A percentile compares a stretch with the other conserved stretches of the same genome.
Conservation (phyloP, 345 rosid species). For the Eutrema yunnanense region DNA sequence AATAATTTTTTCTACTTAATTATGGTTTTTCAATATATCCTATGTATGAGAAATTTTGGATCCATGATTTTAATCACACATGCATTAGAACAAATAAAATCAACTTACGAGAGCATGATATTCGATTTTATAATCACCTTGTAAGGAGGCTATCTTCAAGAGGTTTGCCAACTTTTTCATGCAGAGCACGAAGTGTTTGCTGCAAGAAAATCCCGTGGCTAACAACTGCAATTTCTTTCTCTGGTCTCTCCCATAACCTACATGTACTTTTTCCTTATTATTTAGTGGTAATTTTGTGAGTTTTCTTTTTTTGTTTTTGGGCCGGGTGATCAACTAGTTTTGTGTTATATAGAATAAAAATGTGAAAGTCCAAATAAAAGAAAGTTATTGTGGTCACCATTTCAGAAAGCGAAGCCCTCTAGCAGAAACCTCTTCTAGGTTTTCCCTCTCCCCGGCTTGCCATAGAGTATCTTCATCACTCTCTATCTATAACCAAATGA, state of each 20-base stretch:
- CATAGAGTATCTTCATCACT: constrained; percentile 60
- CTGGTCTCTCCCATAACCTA: constrained; percentile 74
- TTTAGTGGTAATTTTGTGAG: not conserved
- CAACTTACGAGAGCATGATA: not conserved
- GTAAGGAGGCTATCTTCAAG: not conserved
- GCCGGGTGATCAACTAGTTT: not conserved
- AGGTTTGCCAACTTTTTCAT: constrained; percentile 31
- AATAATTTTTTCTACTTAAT: not conserved
- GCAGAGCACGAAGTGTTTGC: constrained; percentile 38
- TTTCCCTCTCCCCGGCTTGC: constrained; percentile 48
- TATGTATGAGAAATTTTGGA: not conserved
- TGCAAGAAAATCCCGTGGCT: constrained; percentile 69
- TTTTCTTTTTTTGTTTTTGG: too few relatives aligned
- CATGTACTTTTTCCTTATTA: not conserved
- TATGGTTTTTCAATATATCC: not conserved
- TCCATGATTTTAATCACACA: not conserved
- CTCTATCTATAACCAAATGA: constrained; percentile 45
- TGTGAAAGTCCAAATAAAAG: not conserved
- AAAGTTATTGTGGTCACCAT: constrained; percentile 36
- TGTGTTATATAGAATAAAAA: not conserved
- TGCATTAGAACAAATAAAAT: not conserved
- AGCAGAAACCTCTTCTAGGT: constrained; percentile 40
- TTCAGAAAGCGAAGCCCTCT: constrained; percentile 55
- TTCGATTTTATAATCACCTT: constrained; percentile 1
- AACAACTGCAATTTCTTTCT: constrained; percentile 77